phyloP scores from a whole-genome alignment of 176 grass and related monocot genomes.

The Eremochloa ophiuroides region DNA sequence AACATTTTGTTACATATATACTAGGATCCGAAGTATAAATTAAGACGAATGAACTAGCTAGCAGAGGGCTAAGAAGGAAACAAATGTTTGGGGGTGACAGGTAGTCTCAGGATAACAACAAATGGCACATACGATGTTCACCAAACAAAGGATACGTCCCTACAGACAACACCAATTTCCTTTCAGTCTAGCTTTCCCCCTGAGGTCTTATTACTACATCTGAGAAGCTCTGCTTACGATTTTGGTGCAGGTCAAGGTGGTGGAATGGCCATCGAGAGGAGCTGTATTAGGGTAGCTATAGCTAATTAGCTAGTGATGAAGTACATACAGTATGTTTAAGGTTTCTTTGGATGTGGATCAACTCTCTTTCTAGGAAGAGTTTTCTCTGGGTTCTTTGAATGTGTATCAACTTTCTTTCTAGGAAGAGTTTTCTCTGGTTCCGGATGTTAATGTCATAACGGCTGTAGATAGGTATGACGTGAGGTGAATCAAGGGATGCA shows the following conservation, averaged over 20 bases:
- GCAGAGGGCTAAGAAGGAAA: background rate
- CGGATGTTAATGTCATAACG: background rate
- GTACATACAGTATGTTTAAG: background rate
- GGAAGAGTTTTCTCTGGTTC: background rate
- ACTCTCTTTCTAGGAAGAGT: background rate
- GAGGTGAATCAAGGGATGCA: background rate
- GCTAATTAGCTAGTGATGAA: background rate
- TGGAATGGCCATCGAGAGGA: slow-evolving; percentile 74
- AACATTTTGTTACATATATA: too few relatives aligned
- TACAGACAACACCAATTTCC: background rate
- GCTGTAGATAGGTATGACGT: background rate
- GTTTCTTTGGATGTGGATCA: background rate
- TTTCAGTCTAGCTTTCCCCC: too few relatives aligned
- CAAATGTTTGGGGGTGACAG: background rate
- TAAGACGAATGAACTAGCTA: background rate
- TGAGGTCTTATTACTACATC: background rate
- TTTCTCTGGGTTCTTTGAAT: too few relatives aligned
- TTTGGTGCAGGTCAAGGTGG: slow-evolving; percentile 69
- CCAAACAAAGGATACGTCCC: background rate
- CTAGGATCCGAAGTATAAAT: background rate
- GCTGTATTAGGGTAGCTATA: slow-evolving; percentile 20
- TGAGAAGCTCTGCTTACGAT: background rate
- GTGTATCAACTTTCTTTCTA: too few relatives aligned
- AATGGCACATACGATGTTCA: background rate
- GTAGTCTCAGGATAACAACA: background rate